Evolutionary conservation across 805 yeast species (phyloP).

Genomic region (Sugiyamaella boreocaroliniensis): DNA sequence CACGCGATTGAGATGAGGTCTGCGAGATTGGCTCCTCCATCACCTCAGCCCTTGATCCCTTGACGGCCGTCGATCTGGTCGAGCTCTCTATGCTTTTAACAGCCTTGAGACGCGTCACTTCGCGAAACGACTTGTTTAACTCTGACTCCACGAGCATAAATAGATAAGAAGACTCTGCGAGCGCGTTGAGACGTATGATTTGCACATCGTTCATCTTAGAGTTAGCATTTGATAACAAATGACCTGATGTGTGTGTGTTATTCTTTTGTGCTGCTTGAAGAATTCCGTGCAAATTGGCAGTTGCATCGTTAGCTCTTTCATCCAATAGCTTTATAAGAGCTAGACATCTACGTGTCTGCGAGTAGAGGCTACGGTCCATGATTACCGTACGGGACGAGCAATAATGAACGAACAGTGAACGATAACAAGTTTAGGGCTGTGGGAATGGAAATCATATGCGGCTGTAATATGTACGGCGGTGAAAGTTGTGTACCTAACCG

Average conservation of each 20-base stretch:
- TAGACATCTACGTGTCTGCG: conserved; percentile 13
- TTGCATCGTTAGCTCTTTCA: not conserved
- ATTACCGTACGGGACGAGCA: not conserved
- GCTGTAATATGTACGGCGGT: not conserved
- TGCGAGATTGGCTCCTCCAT: too few relatives aligned
- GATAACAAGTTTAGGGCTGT: too few relatives aligned
- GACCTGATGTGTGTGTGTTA: not conserved
- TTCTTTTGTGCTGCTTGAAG: not conserved
- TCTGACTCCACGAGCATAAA: conserved; percentile 8
- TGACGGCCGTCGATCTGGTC: not conserved
- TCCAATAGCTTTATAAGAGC: conserved; percentile 14
- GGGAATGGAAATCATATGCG: not conserved
- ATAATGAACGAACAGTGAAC: too few relatives aligned
- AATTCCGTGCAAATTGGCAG: conserved; percentile 3
- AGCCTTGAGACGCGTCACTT: conserved; percentile 9
- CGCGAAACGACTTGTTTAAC: not conserved
- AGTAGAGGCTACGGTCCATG: conserved; percentile 1
- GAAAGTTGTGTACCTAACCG: not conserved
- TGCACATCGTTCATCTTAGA: not conserved
- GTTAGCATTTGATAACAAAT: not conserved
- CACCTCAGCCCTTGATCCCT: not conserved
- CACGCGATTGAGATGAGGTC: too few relatives aligned
- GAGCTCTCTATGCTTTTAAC: not conserved
- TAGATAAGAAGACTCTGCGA: conserved; percentile 14
- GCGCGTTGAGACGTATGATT: conserved; percentile 6